Base-by-base conservation (phyloP, 768 basidiomycete species). In the Pulveroboletus sp. region DNA sequence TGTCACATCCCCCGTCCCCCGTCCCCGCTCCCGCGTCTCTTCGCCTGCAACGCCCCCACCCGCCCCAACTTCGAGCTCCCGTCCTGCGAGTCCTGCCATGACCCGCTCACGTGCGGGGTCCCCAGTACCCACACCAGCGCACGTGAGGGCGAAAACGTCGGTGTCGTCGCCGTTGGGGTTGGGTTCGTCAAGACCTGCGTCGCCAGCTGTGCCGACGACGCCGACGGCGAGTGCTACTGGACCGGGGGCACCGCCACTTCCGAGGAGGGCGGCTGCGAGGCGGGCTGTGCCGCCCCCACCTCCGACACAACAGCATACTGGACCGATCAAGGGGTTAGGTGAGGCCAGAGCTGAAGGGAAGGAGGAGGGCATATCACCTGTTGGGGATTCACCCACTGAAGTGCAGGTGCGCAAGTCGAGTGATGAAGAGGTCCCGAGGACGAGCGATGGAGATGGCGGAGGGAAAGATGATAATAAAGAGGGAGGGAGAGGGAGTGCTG, bases 241-340 rank as follows among this genome's bases (percentile, higher is more conserved):
- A 14, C 46, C 52, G 2, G 50, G 55, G 1, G 68, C 71, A 6
- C 85, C 86, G 0, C 86, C 85, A 2, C 64, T 89, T 20, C 86
- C 86, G 0, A 74, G 82, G 35, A 72, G 86, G 38, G 86, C 86
- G 0, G 77, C 83, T 40, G 80, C 77, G 1, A 74, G 86, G 19
- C 69, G 68, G 6, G 51, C 46, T 20, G 63, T 56, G 4, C 65
- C 65, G 35, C 58, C 48, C 10, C 68, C 71, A 2, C 72, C 61
- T 9, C 40, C 51, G 4, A 11, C 46, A n/a, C 17, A n/a, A n/a
- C 38, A 9, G 27, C 8, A n/a, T n/a, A n/a, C n/a, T n/a, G n/a
- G n/a, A n/a, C n/a, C n/a, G n/a, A n/a, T n/a, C n/a, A n/a, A n/a
- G n/a, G n/a, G n/a, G n/a, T n/a, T n/a, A 2, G 42, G 9, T 17